Percentiles rank a stretch among this genome's conserved stretches.
These are phyloP conservation scores for Kodamaea ohmeri DNA, from an alignment of 1,139 yeast genomes.

Conservation along the genomic window DNA sequence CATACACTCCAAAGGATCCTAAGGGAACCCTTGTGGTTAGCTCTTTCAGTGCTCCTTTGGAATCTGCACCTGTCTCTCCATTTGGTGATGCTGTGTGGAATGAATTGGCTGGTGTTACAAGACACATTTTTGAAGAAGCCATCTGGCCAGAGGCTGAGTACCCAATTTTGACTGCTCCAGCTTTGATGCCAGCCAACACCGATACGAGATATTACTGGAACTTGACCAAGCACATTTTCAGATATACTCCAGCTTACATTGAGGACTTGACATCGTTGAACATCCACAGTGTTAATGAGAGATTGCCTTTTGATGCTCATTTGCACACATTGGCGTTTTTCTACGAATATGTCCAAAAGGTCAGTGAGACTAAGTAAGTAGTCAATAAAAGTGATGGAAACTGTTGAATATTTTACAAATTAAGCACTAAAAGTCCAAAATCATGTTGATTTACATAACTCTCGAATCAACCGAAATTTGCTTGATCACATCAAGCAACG, in stretches of 20 bases:
- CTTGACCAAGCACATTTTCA: constrained; percentile 67
- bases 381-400: neutral
- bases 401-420: no score
- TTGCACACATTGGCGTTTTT: constrained; percentile 43
- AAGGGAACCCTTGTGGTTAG: constrained; percentile 28
- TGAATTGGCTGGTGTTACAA: constrained; percentile 40
- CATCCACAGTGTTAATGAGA: constrained; percentile 45
- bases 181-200: constrained; percentile 75
- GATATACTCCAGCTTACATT: constrained; percentile 51
- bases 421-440: no score
- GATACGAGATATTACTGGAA: constrained; percentile 81
- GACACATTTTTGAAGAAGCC: constrained; percentile 44
- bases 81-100: constrained; percentile 38
- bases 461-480: no score
- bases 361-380: constrained; percentile 14
- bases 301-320: constrained; percentile 34
- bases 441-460: no score
- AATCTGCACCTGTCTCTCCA: constrained; percentile 41
- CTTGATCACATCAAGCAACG: no score
- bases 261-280: constrained; percentile 19
- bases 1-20: constrained; percentile 19
- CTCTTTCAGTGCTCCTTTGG: constrained; percentile 17
- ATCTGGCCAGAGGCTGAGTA: constrained; percentile 33
- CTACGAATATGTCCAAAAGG: constrained; percentile 33
- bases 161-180: constrained; percentile 59